Percentiles rank a stretch among this genome's conserved stretches.
These are phyloP conservation scores for Aspergillus indologenus DNA, from an alignment of 495 filamentous ascomycete genomes.

Conservation along the genomic window DNA sequence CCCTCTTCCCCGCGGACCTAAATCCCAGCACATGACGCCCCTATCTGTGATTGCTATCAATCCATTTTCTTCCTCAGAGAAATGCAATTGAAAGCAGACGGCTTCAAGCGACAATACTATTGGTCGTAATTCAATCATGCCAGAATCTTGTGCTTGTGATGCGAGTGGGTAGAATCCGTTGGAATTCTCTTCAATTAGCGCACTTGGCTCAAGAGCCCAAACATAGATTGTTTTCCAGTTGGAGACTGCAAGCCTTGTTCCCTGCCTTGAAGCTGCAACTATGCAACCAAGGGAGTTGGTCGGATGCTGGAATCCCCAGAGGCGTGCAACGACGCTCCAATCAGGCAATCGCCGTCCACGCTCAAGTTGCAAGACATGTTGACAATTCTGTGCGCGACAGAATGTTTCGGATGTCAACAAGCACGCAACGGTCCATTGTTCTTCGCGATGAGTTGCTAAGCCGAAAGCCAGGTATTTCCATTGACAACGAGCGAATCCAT, in stretches of 20 bases:
- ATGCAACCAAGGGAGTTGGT: slow-evolving; percentile 40
- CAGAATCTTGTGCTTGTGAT: slow-evolving; percentile 21
- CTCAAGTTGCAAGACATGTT: slow-evolving; percentile 41
- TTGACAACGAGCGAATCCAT: slow-evolving; percentile 25
- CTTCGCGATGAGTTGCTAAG: slow-evolving; percentile 37
- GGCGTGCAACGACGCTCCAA: slow-evolving; percentile 39
- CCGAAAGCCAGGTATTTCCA: slow-evolving; percentile 44
- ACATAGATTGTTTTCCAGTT: slow-evolving; percentile 47
- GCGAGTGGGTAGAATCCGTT: slow-evolving; percentile 32
- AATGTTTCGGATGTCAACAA: slow-evolving; percentile 34
- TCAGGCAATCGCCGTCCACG: slow-evolving; percentile 35
- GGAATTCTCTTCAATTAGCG: slow-evolving; percentile 28
- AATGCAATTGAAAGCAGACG: slow-evolving; percentile 40
- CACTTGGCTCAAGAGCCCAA: slow-evolving; percentile 42
- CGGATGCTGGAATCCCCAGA: slow-evolving; percentile 39
- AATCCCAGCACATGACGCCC: slow-evolving; percentile 41
- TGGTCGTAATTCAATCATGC: slow-evolving; percentile 32
- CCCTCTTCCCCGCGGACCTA: slow-evolving; percentile 23
- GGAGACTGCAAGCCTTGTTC: slow-evolving; percentile 42
- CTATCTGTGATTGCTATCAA: slow-evolving; percentile 47
- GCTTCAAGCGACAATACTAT: slow-evolving; percentile 35
- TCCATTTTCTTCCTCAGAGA: slow-evolving; percentile 38
- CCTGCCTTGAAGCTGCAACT: slow-evolving; percentile 37
- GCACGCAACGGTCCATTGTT: slow-evolving; percentile 42
- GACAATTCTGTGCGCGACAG: slow-evolving; percentile 25